These are phyloP conservation scores for Candida piceae DNA, from an alignment of 805 yeast genomes.

Conservation along the genomic window DNA sequence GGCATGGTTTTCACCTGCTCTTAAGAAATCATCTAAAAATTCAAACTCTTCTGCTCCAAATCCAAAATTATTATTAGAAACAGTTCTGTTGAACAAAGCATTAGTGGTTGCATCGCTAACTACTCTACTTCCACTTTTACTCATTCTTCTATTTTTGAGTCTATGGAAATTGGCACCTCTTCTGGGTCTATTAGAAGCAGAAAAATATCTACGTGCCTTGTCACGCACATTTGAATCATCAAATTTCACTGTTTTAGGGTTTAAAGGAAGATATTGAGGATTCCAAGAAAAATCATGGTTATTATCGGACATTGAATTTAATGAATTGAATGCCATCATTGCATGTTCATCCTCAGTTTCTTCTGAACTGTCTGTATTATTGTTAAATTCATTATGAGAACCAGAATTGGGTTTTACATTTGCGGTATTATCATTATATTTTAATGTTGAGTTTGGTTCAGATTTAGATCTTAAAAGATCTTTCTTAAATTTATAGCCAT, in stretches of 20 bases:
- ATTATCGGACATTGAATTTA: constrained; percentile 33
- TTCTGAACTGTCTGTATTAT: constrained; percentile 13
- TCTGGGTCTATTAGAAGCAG: constrained; percentile 19
- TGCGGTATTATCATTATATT: no score
- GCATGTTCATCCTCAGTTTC: constrained; percentile 27
- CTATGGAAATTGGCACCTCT: constrained; percentile 19
- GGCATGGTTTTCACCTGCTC: constrained; percentile 40
- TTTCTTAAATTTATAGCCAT: neutral
- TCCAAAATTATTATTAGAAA: constrained; percentile 14
- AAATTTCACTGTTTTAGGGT: constrained; percentile 13
- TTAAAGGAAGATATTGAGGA: constrained; percentile 24
- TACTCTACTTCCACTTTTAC: constrained; percentile 34
- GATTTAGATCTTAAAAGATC: neutral
- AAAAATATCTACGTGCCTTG: no score
- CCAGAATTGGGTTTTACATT: constrained; percentile 5
- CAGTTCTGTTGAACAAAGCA: constrained; percentile 7
- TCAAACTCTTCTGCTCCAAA: constrained; percentile 25
- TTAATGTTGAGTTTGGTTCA: neutral
- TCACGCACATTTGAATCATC: constrained; percentile 11
- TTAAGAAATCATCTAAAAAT: constrained; percentile 29
- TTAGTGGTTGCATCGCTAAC: constrained; percentile 10
- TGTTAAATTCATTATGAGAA: constrained; percentile 10
- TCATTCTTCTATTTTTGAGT: constrained; percentile 43
- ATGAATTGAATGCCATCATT: constrained; percentile 23
- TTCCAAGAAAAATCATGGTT: constrained; percentile 30